These are phyloP conservation scores for Purpureocillium takamizusanense DNA, from an alignment of 2,329 filamentous ascomycete species.

Conservation along the genomic window DNA sequence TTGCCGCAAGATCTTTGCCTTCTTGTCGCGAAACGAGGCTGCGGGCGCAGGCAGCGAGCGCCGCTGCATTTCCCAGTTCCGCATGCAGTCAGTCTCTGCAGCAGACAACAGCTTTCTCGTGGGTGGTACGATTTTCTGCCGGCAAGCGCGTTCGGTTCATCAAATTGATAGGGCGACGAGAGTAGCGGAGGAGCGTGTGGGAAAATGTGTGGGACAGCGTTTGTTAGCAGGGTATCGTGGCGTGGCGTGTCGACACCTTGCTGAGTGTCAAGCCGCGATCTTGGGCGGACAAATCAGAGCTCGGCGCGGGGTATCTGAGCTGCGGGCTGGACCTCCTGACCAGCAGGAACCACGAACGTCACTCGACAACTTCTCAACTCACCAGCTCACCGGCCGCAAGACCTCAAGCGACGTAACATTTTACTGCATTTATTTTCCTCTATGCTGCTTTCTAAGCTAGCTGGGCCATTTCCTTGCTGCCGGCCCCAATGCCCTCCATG, in stretches of 20 bases:
- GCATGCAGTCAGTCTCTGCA: no score
- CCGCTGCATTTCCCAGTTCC: no score
- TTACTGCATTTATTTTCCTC: background rate
- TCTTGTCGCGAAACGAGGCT: constrained; percentile 47
- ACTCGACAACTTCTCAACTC: background rate
- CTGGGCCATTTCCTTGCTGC: background rate
- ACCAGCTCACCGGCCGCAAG: background rate
- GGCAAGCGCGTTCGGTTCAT: no score
- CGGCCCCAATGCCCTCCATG: no score
- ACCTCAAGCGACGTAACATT: background rate
- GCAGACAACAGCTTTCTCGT: no score
- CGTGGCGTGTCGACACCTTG: background rate
- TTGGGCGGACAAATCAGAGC: constrained; percentile 2
- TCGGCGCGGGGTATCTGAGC: constrained; percentile 14
- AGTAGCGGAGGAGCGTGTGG: background rate
- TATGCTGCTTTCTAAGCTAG: background rate
- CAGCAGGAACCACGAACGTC: constrained; percentile 1
- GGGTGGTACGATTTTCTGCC: no score
- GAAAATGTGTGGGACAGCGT: constrained; percentile 1
- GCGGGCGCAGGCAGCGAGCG: constrained; percentile 19
- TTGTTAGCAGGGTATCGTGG: constrained; percentile 6
- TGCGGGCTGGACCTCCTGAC: background rate
- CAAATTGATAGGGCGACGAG: no score
- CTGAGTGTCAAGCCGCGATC: background rate
- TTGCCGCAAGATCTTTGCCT: constrained; percentile 61